Conservation (phyloP, 2,329 filamentous ascomycete species). For the Neospermospora avenae region DNA sequence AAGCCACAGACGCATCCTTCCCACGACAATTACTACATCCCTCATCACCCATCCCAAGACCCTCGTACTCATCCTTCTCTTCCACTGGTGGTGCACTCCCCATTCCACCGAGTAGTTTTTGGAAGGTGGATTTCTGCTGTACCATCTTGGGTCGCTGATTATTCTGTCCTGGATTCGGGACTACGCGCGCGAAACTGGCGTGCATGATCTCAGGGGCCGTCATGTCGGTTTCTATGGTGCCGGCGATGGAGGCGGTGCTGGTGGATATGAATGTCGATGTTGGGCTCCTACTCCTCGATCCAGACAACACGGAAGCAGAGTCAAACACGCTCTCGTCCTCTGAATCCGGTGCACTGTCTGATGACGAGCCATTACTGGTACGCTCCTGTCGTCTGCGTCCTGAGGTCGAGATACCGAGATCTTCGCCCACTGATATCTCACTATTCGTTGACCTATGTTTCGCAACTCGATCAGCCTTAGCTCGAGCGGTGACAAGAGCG, state of each 20-base stretch:
- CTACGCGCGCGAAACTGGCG: conserved; percentile 20
- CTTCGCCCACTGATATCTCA: conserved; percentile 21
- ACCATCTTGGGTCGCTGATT: conserved; percentile 29
- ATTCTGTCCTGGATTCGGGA: conserved; percentile 19
- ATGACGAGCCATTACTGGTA: conserved; percentile 30
- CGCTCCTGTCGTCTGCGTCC: conserved; percentile 4
- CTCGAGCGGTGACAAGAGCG: conserved; percentile 27
- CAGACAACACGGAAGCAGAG: too few relatives aligned
- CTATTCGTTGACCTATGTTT: conserved; percentile 1
- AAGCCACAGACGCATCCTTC: conserved; percentile 56
- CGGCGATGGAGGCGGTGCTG: conserved; percentile 10
- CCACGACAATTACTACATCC: conserved; percentile 56
- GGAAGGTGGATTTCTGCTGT: conserved; percentile 45
- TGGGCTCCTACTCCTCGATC: conserved; percentile 55
- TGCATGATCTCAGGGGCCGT: conserved; percentile 26
- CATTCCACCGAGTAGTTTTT: conserved; percentile 42
- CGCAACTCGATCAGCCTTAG: conserved; percentile 15
- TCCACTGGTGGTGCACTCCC: conserved; percentile 38
- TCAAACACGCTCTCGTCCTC: conserved; percentile 53
- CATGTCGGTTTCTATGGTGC: conserved; percentile 10
- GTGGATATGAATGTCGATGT: conserved; percentile 38
- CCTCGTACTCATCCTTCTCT: conserved; percentile 25
- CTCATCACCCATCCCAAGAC: conserved; percentile 26
- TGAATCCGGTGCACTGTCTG: conserved; percentile 54
- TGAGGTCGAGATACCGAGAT: conserved; percentile 29